A percentile compares a stretch with the other conserved stretches of the same genome.
Conservation (phyloP, 768 basidiomycete genomes). For the Podaxis mareebaensis region DNA sequence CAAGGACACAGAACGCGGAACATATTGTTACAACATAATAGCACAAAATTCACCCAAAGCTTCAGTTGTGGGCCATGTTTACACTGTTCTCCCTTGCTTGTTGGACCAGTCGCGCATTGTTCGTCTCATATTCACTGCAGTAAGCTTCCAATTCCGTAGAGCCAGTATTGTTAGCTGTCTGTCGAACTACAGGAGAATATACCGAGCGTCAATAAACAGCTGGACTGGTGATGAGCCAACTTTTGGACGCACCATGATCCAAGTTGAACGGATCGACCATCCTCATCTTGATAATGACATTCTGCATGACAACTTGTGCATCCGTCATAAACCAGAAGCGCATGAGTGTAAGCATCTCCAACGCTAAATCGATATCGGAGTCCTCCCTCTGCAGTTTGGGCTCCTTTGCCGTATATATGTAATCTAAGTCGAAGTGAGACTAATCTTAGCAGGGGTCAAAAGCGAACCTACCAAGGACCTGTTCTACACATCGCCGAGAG, state of each 20-base stretch:
- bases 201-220: neutral
- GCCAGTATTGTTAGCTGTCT: constrained; percentile 19
- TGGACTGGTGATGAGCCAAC: neutral
- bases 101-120: constrained; percentile 20
- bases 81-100: neutral
- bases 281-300: constrained; percentile 16
- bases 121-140: constrained; percentile 28
- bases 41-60: neutral
- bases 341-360: constrained; percentile 17
- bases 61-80: neutral
- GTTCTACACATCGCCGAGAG: constrained; percentile 24
- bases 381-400: constrained; percentile 8
- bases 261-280: constrained; percentile 31
- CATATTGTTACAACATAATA: too few species aligned
- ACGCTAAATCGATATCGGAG: constrained; percentile 10
- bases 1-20: too few species aligned
- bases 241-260: constrained; percentile 26
- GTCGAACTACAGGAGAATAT: constrained; percentile 23
- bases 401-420: constrained; percentile 29
- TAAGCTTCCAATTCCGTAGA: constrained; percentile 25
- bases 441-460: neutral
- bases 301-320: constrained; percentile 11
- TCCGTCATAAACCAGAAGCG: constrained; percentile 12
- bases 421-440: constrained; percentile 25
- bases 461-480: constrained; percentile 29